phyloP scores from a whole-genome alignment of 2,329 filamentous ascomycete genomes.

The Reticulascus tulasneorum region DNA sequence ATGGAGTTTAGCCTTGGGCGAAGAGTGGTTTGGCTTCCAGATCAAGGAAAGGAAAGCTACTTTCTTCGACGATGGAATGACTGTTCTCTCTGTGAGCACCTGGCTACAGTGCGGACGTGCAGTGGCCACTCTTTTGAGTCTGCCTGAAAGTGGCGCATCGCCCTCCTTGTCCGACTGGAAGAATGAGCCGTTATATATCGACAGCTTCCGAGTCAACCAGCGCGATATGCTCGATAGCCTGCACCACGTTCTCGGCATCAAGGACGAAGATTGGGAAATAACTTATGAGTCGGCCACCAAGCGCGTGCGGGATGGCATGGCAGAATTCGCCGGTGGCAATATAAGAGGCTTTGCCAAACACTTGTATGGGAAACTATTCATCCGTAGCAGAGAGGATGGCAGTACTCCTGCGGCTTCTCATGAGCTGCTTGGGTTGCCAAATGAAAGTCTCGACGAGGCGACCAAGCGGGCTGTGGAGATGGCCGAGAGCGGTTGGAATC shows the following conservation, averaged over 20 bases:
- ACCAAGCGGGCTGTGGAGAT: constrained; percentile 46
- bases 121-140: constrained; percentile 31
- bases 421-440: constrained; percentile 47
- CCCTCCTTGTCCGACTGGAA: constrained; percentile 19
- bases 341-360: constrained; percentile 39
- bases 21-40: too few species aligned
- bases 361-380: constrained; percentile 56
- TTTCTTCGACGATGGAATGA: constrained; percentile 53
- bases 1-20: too few species aligned
- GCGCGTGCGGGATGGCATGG: constrained; percentile 45
- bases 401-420: too few species aligned
- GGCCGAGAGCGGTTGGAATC: constrained; percentile 23
- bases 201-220: constrained; percentile 57
- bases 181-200: constrained; percentile 47
- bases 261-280: constrained; percentile 52
- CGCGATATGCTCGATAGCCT: constrained; percentile 61
- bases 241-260: constrained; percentile 53
- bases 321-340: constrained; percentile 36
- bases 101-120: constrained; percentile 51
- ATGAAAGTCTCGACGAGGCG: constrained; percentile 54
- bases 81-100: constrained; percentile 53
- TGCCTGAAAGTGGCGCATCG: constrained; percentile 19
- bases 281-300: constrained; percentile 33
- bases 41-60: constrained; percentile 35
- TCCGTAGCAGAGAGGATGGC: too few species aligned